Evolutionary conservation across 305 asterid species (phyloP), one percentile per base, ranked within the genome.

Genomic region (Solanum hybrid): DNA sequence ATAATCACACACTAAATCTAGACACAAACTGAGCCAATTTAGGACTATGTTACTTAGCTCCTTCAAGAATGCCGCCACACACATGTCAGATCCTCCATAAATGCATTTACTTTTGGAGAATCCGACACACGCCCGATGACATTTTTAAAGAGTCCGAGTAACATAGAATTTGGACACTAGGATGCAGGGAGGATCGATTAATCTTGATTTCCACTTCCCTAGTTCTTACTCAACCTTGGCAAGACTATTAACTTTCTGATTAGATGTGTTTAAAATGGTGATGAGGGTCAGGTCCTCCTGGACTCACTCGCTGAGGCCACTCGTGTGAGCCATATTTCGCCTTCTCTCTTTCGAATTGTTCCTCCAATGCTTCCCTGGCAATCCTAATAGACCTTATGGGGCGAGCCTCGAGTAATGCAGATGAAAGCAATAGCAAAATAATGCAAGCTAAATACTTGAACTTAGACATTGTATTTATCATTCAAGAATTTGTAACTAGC

Each of bases 231-330:
- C 86, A 45, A 1, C 3, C 7, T 38, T 29, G 71, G 85, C 51
- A 27, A 45, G 87, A 27, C 7, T 6, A 24, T 5, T 5, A 82
- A 45, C 3, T 42, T 45, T 82, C 38, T 42, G 72, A 82, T 84
- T 17, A 84, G 12, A 6, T 19, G 31, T 81, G 91, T 82, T 84
- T 31, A 86, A 90, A 91, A 80, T 96, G 98, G 90, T 95, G 98
- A 87, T 93, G 95, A 26, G 95, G 95, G 88, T 96, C 98, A 10
- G 98, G 98, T 45, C 98, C 98, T 51, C 93, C 95, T 0, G 98
- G 98, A 87, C 90, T 87, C 66, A 76, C 86, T 56, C 98, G 93
- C 34, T 90, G 93, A 4, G 96, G 96, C 94, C 93, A 76, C 11
- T 87, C 92, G 6, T 75, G 12, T 19, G 37, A 36, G 32, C 14